phyloP scores from a whole-genome alignment of 768 basidiomycete species.

The Boletus rufocinnamomeus region DNA sequence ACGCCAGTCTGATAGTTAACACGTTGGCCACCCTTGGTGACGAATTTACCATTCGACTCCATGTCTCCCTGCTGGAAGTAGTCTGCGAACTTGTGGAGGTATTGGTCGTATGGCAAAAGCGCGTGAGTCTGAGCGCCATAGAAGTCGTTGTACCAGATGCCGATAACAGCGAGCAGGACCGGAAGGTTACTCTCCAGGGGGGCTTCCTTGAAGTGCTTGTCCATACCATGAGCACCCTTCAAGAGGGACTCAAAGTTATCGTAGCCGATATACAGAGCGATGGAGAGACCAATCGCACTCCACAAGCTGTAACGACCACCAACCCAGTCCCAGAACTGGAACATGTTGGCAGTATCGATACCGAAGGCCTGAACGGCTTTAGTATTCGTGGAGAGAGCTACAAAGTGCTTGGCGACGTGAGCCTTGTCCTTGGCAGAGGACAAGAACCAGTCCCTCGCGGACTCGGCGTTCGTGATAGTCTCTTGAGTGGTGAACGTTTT shows the following conservation, averaged over 20 bases:
- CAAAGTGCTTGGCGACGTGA: conserved; percentile 98
- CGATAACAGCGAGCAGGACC: conserved; percentile 83
- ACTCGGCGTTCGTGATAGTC: conserved; percentile 98
- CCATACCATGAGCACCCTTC: conserved; percentile 95
- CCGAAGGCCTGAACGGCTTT: conserved; percentile 92
- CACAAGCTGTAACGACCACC: conserved; percentile 98
- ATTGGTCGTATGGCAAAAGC: conserved; percentile 97
- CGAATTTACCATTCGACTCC: conserved; percentile 98
- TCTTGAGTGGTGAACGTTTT: conserved; percentile 99
- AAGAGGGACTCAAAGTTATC: conserved; percentile 92
- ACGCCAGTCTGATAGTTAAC: conserved; percentile 97
- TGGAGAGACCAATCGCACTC: conserved; percentile 97
- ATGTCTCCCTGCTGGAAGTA: conserved; percentile 99
- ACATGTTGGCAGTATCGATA: conserved; percentile 92
- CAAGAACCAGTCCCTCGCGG: conserved; percentile 94
- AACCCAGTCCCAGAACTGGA: conserved; percentile 99
- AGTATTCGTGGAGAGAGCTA: conserved; percentile 96
- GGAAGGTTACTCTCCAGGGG: conserved; percentile 90
- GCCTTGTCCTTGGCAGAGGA: conserved; percentile 75
- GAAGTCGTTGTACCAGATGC: conserved; percentile 99
- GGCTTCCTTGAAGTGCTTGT: conserved; percentile 91
- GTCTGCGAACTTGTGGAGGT: conserved; percentile 98
- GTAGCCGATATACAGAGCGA: conserved; percentile 90
- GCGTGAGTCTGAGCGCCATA: conserved; percentile 96
- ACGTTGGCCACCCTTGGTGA: conserved; percentile 91